A percentile compares a stretch with the other conserved stretches of the same genome.
These are phyloP conservation scores for Suhomyces chickasaworum DNA, from an alignment of 1,139 yeast genomes.

Conservation along the genomic window DNA sequence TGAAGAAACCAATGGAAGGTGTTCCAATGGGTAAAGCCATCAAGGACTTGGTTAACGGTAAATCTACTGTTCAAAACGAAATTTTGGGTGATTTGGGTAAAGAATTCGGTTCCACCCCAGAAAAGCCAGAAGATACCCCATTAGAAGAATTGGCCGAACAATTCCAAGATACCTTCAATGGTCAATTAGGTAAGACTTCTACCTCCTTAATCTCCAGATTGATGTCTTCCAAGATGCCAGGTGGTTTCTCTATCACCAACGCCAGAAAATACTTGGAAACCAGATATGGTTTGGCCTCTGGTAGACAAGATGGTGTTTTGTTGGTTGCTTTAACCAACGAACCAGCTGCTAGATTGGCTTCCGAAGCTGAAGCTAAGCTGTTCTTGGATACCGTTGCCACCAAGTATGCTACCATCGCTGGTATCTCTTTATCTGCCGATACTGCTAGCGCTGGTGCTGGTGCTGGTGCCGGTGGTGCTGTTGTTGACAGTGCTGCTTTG, in stretches of 20 bases:
- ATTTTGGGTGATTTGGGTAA: slow-evolving; percentile 97
- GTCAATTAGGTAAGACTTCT: slow-evolving; percentile 91
- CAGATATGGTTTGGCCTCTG: slow-evolving; percentile 88
- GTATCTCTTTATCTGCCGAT: slow-evolving; percentile 73
- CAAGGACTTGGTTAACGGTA: slow-evolving; percentile 96
- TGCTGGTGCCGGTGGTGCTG: slow-evolving; percentile 78
- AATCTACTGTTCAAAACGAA: slow-evolving; percentile 97
- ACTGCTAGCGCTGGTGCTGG: slow-evolving; percentile 54
- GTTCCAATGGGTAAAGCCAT: slow-evolving; percentile 89
- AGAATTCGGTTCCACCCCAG: slow-evolving; percentile 97
- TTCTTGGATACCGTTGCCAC: slow-evolving; percentile 80
- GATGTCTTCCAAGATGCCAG: slow-evolving; percentile 97
- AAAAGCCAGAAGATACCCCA: slow-evolving; percentile 98
- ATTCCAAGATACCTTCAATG: slow-evolving; percentile 87
- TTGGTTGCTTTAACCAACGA: slow-evolving; percentile 83
- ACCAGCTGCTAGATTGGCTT: slow-evolving; percentile 84
- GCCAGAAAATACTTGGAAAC: slow-evolving; percentile 91
- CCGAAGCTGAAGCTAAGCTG: slow-evolving; percentile 87
- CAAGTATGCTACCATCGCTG: slow-evolving; percentile 82
- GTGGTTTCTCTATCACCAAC: slow-evolving; percentile 90
- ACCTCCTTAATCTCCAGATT: slow-evolving; percentile 85
- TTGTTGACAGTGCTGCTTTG: slow-evolving; percentile 92
- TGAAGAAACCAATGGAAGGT: slow-evolving; percentile 86
- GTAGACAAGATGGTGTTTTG: slow-evolving; percentile 91
- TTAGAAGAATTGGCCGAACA: slow-evolving; percentile 92